Conservation (phyloP, 495 filamentous ascomycete species). For the Talaromyces wortmannii region DNA sequence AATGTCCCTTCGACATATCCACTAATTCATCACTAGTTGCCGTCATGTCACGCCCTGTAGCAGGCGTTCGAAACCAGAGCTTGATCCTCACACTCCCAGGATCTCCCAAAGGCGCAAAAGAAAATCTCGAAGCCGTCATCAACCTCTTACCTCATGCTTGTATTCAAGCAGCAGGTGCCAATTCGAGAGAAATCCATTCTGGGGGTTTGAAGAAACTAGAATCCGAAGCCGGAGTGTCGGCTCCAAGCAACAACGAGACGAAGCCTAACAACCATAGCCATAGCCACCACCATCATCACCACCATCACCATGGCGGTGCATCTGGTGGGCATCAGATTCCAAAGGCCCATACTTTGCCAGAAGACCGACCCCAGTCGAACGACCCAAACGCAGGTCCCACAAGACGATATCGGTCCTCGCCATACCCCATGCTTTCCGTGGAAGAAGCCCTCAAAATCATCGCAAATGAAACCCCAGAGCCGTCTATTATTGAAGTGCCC, state of each 20-base stretch:
- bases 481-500: slow-evolving; percentile 43
- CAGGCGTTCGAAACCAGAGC: slow-evolving; percentile 76
- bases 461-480: slow-evolving; percentile 56
- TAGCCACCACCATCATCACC: slow-evolving; percentile 44
- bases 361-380: slow-evolving; percentile 62
- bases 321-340: slow-evolving; percentile 58
- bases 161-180: slow-evolving; percentile 73
- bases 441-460: slow-evolving; percentile 72
- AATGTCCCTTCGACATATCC: not conserved
- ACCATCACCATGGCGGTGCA: slow-evolving; percentile 48
- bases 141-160: slow-evolving; percentile 92
- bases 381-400: slow-evolving; percentile 75
- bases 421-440: slow-evolving; percentile 88
- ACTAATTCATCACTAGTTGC: slow-evolving; percentile 55
- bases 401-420: slow-evolving; percentile 71
- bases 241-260: slow-evolving; percentile 12
- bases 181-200: slow-evolving; percentile 73
- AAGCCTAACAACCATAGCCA: slow-evolving; percentile 22
- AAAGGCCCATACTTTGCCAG: slow-evolving; percentile 62
- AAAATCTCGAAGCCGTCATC: slow-evolving; percentile 89
- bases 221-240: slow-evolving; percentile 63
- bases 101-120: slow-evolving; percentile 92
- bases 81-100: slow-evolving; percentile 89
- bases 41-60: slow-evolving; percentile 94
- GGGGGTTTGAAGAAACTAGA: slow-evolving; percentile 82